Evolutionary conservation across 202 grass and related monocot species (phyloP), one percentile per base, ranked within the genome.

Genomic region (Digitaria exilis): DNA sequence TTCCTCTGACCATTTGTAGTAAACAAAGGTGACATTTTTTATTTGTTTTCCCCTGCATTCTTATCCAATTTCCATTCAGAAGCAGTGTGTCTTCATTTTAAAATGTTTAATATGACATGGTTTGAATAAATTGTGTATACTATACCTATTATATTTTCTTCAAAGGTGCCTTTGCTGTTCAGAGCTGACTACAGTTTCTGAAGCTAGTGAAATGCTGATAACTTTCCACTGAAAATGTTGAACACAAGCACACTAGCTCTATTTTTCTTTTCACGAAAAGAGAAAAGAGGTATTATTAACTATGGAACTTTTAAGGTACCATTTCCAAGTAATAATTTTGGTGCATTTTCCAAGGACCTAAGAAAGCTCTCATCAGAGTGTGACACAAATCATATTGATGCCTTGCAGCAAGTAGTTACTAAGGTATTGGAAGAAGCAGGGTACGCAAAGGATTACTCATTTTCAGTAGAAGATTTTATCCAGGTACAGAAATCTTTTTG

Each of bases 341-440:
- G 1, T 15, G 14, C 4, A 28, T 29, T 29, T 60, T 13, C 25
- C 14, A 14, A 4, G 3, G 13, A 22, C 0, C 10, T 14, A 10
- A 58, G 25, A 26, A 58, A 24, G 24, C 9, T 35, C 11, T 34
- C 31, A n/a, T 43, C 4, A 51, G 2, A 61, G 62, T 8, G 3
- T 84, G 22, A 88, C 48, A 74, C 48, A 26, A 69, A 52, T 39
- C 77, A n/a, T 31, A 66, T 59, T 62, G 24, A 69, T 65, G 3
- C 13, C 26, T 72, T 88, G 70, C 84, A 98, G 96, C 58, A 94
- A 93, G 93, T 93, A 52, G 29, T 95, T 68, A 86, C 75, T 80
- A 85, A 89, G 71, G 90, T 98, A 13, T 63, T 98, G 71, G 90
- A 95, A 81, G 96, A 98, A 85, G 92, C 90, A 26, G 92, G 92